A percentile compares a stretch with the other conserved stretches of the same genome.
Conservation (phyloP, 495 filamentous ascomycete species). For the Rhizodiscina lignyota region DNA sequence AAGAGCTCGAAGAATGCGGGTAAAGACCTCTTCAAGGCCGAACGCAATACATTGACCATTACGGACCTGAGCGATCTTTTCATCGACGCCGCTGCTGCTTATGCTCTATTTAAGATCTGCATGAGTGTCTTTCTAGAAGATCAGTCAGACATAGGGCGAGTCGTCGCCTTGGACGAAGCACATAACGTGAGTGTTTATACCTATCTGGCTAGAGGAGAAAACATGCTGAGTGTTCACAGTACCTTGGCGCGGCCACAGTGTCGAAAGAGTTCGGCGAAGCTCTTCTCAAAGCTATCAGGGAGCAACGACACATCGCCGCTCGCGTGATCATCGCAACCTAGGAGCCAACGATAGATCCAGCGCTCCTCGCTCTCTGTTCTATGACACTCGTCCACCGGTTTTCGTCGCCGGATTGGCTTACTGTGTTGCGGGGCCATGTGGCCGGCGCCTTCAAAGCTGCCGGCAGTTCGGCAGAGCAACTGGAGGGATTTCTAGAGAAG, state of each 20-base stretch:
- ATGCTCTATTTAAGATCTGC: slow-evolving; percentile 52
- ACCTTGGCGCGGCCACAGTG: slow-evolving; percentile 27
- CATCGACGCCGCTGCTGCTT: slow-evolving; percentile 47
- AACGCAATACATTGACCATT: slow-evolving; percentile 46
- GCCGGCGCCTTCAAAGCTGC: slow-evolving; percentile 7
- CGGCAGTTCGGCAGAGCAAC: background rate
- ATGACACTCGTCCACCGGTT: slow-evolving; percentile 63
- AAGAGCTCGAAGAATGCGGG: background rate
- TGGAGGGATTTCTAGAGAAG: background rate
- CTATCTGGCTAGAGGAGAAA: background rate
- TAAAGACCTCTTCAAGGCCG: slow-evolving; percentile 14
- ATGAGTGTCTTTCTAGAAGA: background rate
- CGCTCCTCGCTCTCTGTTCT: slow-evolving; percentile 54
- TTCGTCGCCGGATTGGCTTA: slow-evolving; percentile 51
- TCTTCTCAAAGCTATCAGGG: slow-evolving; percentile 45
- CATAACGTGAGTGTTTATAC: slow-evolving; percentile 28
- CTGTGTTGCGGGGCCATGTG: slow-evolving; percentile 42
- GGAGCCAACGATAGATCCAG: slow-evolving; percentile 57
- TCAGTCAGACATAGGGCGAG: slow-evolving; percentile 16
- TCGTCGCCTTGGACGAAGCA: slow-evolving; percentile 43
- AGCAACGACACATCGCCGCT: slow-evolving; percentile 51
- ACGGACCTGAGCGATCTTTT: slow-evolving; percentile 62
- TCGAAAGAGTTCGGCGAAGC: slow-evolving; percentile 41
- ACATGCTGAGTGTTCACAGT: slow-evolving; percentile 19
- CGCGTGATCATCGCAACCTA: slow-evolving; percentile 61